Conservation (phyloP, 495 filamentous ascomycete genomes). For the Hypomontagnella submonticulosa region DNA sequence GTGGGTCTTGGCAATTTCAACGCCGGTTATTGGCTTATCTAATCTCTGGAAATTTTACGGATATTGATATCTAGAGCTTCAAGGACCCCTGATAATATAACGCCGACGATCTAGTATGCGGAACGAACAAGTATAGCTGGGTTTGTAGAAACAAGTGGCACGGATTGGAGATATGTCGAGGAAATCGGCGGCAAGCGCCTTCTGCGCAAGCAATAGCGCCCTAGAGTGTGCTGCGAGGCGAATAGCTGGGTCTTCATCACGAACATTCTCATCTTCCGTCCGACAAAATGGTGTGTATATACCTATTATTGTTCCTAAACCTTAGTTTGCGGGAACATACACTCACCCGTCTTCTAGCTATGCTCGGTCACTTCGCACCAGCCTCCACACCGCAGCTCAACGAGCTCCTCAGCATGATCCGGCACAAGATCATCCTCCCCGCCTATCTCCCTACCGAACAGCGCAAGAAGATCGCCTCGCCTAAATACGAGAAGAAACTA, state of each 20-base stretch:
- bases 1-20: constrained; percentile 19
- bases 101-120: neutral
- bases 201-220: constrained; percentile 42
- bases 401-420: constrained; percentile 62
- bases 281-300: constrained; percentile 37
- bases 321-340: neutral
- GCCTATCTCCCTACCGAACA: constrained; percentile 66
- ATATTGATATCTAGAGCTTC: constrained; percentile 17
- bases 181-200: constrained; percentile 35
- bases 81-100: neutral
- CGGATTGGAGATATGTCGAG: constrained; percentile 36
- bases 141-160: neutral
- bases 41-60: constrained; percentile 37
- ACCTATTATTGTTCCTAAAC: neutral
- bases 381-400: constrained; percentile 52
- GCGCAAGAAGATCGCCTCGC: constrained; percentile 63
- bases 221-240: constrained; percentile 33
- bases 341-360: constrained; percentile 12
- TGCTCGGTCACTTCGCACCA: constrained; percentile 47
- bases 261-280: constrained; percentile 42
- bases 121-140: neutral
- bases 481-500: constrained; percentile 63
- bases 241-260: constrained; percentile 24
- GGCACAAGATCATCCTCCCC: constrained; percentile 72
- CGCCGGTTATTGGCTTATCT: too few species aligned